Conservation (phyloP, 805 yeast species). For the Lachancea fermentati region DNA sequence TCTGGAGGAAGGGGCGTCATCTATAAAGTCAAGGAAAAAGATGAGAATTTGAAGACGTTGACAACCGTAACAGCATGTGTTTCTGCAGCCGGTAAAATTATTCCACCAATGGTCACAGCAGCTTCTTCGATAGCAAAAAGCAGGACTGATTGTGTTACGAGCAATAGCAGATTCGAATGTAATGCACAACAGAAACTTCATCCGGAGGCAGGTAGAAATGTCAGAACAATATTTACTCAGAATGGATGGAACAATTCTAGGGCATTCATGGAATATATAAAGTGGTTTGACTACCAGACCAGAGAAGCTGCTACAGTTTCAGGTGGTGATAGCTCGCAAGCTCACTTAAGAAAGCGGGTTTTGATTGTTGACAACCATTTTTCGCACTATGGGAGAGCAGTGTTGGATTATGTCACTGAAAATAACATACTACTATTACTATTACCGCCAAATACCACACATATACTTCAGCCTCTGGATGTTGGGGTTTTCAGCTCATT, state of each 20-base stretch:
- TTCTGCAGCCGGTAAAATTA: conserved; percentile 8
- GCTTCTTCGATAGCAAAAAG: conserved; percentile 5
- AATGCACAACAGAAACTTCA: conserved; percentile 3
- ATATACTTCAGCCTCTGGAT: conserved; percentile 9
- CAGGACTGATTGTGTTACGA: conserved; percentile 2
- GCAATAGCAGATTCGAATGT: conserved; percentile 6
- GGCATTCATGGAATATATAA: conserved; percentile 8
- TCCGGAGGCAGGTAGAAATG: conserved; percentile 4
- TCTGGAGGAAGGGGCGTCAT: conserved; percentile 3
- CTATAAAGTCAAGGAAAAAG: conserved; percentile 7
- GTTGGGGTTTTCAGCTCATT: conserved; percentile 8
- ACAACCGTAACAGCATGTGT: conserved; percentile 10
- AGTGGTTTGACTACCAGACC: conserved; percentile 9
- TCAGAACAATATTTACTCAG: conserved; percentile 1
- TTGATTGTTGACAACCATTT: conserved; percentile 8
- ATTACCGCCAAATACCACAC: conserved; percentile 9
- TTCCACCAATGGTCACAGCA: conserved; percentile 9
- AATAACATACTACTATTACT: conserved; percentile 4
- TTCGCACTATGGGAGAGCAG: conserved; percentile 6
- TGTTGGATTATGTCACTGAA: conserved; percentile 4
- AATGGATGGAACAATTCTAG: conserved; percentile 8
- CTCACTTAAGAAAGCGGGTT: conserved; percentile 1
- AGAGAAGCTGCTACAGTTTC: not conserved
- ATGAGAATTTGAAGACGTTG: conserved; percentile 1
- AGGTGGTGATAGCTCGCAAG: not conserved